Evolutionary conservation across 75 land plant species (phyloP), one percentile per base, ranked within the genome.

Genomic region (Pseudotsuga menziesii): DNA sequence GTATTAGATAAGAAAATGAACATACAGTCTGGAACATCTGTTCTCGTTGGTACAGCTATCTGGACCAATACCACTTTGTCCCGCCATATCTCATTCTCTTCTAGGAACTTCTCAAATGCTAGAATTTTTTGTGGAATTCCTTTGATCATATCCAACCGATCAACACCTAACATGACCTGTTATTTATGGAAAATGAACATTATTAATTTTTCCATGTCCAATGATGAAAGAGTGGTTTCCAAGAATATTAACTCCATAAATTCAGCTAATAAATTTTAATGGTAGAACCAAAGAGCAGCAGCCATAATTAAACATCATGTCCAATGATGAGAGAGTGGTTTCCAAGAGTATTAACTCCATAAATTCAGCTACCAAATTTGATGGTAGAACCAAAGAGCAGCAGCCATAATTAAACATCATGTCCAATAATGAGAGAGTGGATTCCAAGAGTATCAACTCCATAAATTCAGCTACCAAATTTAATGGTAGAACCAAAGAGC

Each of bases 161-260:
- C 99, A 63, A 97, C 99, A 56, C 99, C 98, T 78, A 97, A 73
- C 99, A 97, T 97, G 27, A 97, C 99, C 99, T 96, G 82, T 63
- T 25, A 14, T 55, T 80, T 25, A 79, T 32, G 15, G 82, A 79
- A 32, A 78, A 27, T 36, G 57, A 60, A 78, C 54, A 55, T 80
- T 64, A 36, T 7, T 69, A 69, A 41, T 52, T 8, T 69, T 19
- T 69, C 48, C 72, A 41, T 20, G 20, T 32, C 20, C n/a, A 64
- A 20, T 64, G 52, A 69, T 44, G n/a, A 41, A 4, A 69, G 23
- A 69, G 14, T n/a, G 52, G n/a, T 9, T 69, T 69, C 13, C 52
- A 69, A 20, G 25, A 39, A 35, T 3, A 41, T 16, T 20, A 4
- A 69, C 19, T 69, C 39, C 41, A 41, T 35, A 41, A 39, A 39